Evolutionary conservation across 441 rosid genomes (phyloP).

Genomic region (Cnidoscolus chayamansa): DNA sequence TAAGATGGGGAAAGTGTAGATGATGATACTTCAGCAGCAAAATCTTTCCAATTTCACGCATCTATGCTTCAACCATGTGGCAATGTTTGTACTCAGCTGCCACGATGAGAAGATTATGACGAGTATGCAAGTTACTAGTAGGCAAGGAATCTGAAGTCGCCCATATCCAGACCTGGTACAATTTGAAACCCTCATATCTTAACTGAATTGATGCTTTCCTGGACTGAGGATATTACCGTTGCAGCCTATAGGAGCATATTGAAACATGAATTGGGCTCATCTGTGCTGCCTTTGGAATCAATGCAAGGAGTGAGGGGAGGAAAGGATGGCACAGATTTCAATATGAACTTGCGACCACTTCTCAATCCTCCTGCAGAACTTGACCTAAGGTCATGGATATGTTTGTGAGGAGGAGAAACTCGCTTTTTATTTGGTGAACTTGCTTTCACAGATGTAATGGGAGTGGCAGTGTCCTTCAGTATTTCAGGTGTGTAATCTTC

Average conservation of each 20-base stretch:
- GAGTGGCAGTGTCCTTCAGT: constrained; percentile 37
- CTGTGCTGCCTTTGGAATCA: constrained; percentile 25
- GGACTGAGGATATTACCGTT: too few species aligned
- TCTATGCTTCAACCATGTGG: neutral
- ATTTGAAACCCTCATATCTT: neutral
- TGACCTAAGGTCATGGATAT: constrained; percentile 28
- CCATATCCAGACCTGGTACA: constrained; percentile 13
- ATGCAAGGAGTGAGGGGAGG: constrained; percentile 52
- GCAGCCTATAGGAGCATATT: neutral
- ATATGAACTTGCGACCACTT: constrained; percentile 57
- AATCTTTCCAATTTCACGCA: neutral
- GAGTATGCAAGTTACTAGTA: neutral
- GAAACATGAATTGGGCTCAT: constrained; percentile 5
- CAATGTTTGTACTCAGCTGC: neutral
- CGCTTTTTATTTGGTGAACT: constrained; percentile 54
- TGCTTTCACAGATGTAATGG: constrained; percentile 37
- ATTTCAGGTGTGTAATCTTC: constrained; percentile 53
- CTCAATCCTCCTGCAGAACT: constrained; percentile 40
- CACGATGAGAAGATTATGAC: neutral
- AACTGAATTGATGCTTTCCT: neutral
- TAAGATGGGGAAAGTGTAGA: neutral
- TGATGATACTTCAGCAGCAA: neutral
- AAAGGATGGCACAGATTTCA: constrained; percentile 53
- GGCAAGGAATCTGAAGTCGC: neutral
- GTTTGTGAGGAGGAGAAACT: constrained; percentile 49